Evolutionary conservation across 2,329 filamentous ascomycete species (phyloP), one percentile per base, ranked within the genome.

Genomic region (Colletotrichum nymphaeae): DNA sequence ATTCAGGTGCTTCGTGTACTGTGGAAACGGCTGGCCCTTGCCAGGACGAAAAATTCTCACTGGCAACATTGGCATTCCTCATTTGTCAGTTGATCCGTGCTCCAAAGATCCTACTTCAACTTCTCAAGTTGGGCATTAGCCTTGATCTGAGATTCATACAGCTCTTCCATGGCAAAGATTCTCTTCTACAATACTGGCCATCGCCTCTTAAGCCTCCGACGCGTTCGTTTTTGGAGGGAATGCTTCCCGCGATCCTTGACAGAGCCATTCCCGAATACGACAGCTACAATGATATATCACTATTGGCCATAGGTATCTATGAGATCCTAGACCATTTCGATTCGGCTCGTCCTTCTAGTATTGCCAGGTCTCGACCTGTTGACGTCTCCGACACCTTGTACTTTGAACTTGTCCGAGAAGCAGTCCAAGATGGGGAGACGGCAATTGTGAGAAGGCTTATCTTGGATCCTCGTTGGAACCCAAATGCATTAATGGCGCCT

Each of bases 381-480:
- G 12, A 55, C 6, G 2, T 64, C 1, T 11, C 53, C 6, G 42
- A 49, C 24, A 28, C 22, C 7, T 9, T 11, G 3, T 73, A 53
- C 22, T 19, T 4, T 8, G 14, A 52, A 7, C 12, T 63, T 2
- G 74, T 65, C 14, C 37, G 37, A 19, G 37, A 62, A 8, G 64
- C 63, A n/a, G 22, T 72, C 14, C 56, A 46, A 22, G 35, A 65
- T 9, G 14, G 12, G 12, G 64, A 74, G 16, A n/a, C 42, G 5
- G 37, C 12, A 14, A 26, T 72, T n/a, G 28, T 75, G 32, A 22
- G 57, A 11, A 63, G 72, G 12, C 65, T 75, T 11, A 57, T 66
- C 4, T 28, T 67, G 30, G 74, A 75, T 11, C 65, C 72, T 32
- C 74, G 74, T 2, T 75, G 72, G 72, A 14, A 75, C 1, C 74